A percentile compares a stretch with the other conserved stretches of the same genome.
phyloP scores from a whole-genome alignment of 345 rosid species.

The Abelmoschus esculentus region DNA sequence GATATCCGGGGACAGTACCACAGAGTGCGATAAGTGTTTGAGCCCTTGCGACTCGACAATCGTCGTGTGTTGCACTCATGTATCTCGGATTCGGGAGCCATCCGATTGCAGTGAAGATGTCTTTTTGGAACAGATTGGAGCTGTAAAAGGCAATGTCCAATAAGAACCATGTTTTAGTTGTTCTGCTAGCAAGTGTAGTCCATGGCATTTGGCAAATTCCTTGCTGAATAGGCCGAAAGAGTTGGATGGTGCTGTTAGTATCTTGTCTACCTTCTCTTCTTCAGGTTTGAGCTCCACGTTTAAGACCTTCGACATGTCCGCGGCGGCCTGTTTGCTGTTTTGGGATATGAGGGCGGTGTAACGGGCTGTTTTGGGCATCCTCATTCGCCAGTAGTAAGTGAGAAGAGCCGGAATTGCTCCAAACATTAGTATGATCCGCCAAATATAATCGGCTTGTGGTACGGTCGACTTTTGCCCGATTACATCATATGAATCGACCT shows the following conservation, averaged over 20 bases:
- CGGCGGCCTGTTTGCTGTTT: not conserved
- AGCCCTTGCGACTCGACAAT: slow-evolving; percentile 39
- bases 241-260: slow-evolving; percentile 2
- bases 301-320: slow-evolving; percentile 46
- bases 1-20: slow-evolving; percentile 41
- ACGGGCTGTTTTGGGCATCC: slow-evolving; percentile 55
- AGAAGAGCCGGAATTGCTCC: slow-evolving; percentile 44
- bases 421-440: slow-evolving; percentile 46
- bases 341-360: slow-evolving; percentile 29
- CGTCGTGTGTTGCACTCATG: slow-evolving; percentile 44
- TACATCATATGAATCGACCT: slow-evolving; percentile 24
- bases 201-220: slow-evolving; percentile 34
- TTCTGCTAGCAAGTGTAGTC: slow-evolving; percentile 40
- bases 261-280: slow-evolving; percentile 12
- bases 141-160: slow-evolving; percentile 51
- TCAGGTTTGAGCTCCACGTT: slow-evolving; percentile 33
- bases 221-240: slow-evolving; percentile 38
- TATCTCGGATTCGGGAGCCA: slow-evolving; percentile 39
- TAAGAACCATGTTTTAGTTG: slow-evolving; percentile 40
- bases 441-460: slow-evolving; percentile 40
- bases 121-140: slow-evolving; percentile 45
- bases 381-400: slow-evolving; percentile 52
- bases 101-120: slow-evolving; percentile 39
- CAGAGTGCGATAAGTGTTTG: slow-evolving; percentile 46
- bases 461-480: slow-evolving; percentile 21